phyloP scores from a whole-genome alignment of 1,139 yeast species.

The Sugiyamaella neomexicana region DNA sequence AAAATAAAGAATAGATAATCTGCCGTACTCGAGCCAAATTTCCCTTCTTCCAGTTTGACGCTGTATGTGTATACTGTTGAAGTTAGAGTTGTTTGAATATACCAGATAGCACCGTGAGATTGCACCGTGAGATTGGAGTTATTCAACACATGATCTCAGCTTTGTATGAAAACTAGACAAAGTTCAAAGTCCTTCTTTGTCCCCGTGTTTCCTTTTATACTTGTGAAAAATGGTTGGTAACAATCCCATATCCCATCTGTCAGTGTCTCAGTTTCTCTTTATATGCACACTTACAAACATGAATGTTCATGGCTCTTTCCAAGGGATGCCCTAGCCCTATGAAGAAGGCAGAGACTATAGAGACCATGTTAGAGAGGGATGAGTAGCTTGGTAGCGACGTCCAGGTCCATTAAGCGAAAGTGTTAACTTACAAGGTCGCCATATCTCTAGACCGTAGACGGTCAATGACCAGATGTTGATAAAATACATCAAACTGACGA shows the following conservation, averaged over 20 bases:
- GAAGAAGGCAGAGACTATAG: conserved; percentile 38
- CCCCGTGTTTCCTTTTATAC: conserved; percentile 8
- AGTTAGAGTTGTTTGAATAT: conserved; percentile 1
- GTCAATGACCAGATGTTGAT: conserved; percentile 37
- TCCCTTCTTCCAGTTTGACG: conserved; percentile 36
- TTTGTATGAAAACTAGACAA: no score
- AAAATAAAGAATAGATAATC: conserved; percentile 38
- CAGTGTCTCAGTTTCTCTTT: not conserved
- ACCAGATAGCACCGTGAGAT: not conserved
- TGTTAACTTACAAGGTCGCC: conserved; percentile 39
- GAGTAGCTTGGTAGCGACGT: not conserved
- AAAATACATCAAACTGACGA: conserved; percentile 19
- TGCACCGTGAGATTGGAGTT: no score
- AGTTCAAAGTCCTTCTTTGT: no score
- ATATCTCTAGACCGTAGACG: conserved; percentile 32
- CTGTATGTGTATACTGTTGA: conserved; percentile 38
- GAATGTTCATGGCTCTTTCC: conserved; percentile 35
- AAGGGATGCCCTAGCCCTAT: conserved; percentile 35
- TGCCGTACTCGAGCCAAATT: conserved; percentile 35
- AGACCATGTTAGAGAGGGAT: not conserved
- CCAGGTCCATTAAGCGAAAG: not conserved
- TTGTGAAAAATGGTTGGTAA: conserved; percentile 11
- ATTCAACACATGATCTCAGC: no score
- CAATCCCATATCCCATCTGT: no score
- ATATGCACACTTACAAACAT: conserved; percentile 32